Evolutionary conservation across 1,284 basidiomycete genomes (phyloP), one percentile per base, ranked within the genome.

Genomic region (Acaromyces ingoldii): DNA sequence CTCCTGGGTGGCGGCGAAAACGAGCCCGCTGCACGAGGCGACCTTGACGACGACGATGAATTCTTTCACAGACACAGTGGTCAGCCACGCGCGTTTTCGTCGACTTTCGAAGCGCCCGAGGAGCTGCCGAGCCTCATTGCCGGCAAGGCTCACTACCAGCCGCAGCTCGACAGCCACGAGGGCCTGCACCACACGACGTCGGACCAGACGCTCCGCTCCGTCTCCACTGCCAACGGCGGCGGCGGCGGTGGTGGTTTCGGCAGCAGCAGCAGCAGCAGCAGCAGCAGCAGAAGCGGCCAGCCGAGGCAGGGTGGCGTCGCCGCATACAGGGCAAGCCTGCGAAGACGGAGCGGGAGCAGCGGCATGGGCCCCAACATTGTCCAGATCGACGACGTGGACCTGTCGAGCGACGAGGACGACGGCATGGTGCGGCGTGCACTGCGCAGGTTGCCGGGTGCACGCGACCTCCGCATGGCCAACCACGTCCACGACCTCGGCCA

Each of bases 371-470:
- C 65, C 1, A 62, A 62, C n/a, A 63, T 72, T 22, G 69, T 72
- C 7, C 69, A 72, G 49, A 63, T 72, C 26, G 69, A 72, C 41
- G 69, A 72, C 43, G 65, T 72, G 11, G 69, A 72, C 34, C 55
- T 70, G 2, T 72, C 69, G n/a, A 70, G 67, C 57, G 67, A 71
- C 34, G 69, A 72, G 21, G 69, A 72, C 41, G 67, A 70, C 43
- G 68, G 60, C 22, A 65, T 60, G 1, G 69, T 72, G 15, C 50
- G 65, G 1, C 55, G 63, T 41, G 69, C 69, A 4, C 43, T 72
- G n/a, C 51, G 69, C 3, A 51, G 69, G 13, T 52, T 72, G 15
- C 69, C 69, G 1, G 69, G 69, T 19, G 69, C 69, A 3, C 50
- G 69, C 7, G 67, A 72, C 46, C 50, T 72, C 24, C 65, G 67